A percentile compares a stretch with the other conserved stretches of the same genome.
These are phyloP conservation scores for Trichoderma oligosporum DNA, from an alignment of 2,329 filamentous ascomycete species.

Conservation along the genomic window DNA sequence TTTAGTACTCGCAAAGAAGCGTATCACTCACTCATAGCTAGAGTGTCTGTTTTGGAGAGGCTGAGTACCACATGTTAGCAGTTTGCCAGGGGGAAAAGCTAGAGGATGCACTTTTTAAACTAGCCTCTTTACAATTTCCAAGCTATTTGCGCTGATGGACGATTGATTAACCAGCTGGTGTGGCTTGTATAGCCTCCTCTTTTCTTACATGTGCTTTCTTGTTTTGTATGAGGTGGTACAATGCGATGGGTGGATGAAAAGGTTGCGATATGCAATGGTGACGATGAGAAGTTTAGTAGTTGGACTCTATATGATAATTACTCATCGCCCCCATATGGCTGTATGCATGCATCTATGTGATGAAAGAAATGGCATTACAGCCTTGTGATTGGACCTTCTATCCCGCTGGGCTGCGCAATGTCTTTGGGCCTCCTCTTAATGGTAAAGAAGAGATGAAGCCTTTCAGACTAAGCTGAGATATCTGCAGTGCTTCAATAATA, in stretches of 20 bases:
- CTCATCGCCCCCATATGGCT: conserved; percentile 1
- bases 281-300: not conserved
- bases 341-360: conserved; percentile 3
- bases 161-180: too few relatives aligned
- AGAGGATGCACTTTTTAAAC: not conserved
- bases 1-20: not conserved
- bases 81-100: not conserved
- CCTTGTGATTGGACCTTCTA: conserved; percentile 3
- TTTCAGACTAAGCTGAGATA: not conserved
- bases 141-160: too few relatives aligned
- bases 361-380: not conserved
- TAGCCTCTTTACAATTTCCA: not conserved
- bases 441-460: not conserved
- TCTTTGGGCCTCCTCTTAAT: not conserved
- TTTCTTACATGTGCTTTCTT: not conserved
- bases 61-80: not conserved
- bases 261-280: not conserved
- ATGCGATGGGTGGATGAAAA: not conserved
- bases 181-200: too few relatives aligned
- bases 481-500: not conserved
- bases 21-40: not conserved
- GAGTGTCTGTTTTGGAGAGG: not conserved
- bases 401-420: not conserved
- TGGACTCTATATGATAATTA: not conserved
- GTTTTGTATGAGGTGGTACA: not conserved